Evolutionary conservation across 164 flowering plant genomes (phyloP).

Genomic region (Chimonanthus salicifolius): DNA sequence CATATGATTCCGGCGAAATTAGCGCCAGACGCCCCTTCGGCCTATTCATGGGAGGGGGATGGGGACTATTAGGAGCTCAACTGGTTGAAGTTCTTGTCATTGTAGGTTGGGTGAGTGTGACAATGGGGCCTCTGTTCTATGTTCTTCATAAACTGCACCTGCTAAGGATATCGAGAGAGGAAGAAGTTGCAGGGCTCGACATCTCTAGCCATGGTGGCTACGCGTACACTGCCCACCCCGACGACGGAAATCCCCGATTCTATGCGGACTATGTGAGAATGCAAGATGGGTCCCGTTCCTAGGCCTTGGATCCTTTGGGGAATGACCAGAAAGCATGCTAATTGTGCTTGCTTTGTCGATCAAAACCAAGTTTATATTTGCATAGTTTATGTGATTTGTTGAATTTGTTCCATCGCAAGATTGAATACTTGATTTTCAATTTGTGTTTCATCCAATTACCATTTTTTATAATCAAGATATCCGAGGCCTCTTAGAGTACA

Average conservation of each 20-base stretch:
- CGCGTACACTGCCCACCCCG: conserved; percentile 40
- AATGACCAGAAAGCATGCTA: neutral
- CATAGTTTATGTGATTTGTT: too few relatives aligned
- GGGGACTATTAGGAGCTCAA: conserved; percentile 57
- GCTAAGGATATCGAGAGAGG: conserved; percentile 47
- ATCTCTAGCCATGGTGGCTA: conserved; percentile 71
- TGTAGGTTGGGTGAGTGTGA: conserved; percentile 60
- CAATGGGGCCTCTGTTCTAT: conserved; percentile 71
- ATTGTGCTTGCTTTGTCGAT: too few relatives aligned
- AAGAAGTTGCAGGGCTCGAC: conserved; percentile 69
- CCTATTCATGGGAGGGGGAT: conserved; percentile 69
- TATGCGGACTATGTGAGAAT: conserved; percentile 41
- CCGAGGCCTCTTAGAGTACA: too few relatives aligned
- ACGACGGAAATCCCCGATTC: conserved; percentile 37
- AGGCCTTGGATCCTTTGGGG: neutral
- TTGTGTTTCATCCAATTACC: too few relatives aligned
- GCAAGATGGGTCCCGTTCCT: conserved; percentile 10
- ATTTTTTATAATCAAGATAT: too few relatives aligned
- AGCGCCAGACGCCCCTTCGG: conserved; percentile 45
- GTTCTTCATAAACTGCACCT: conserved; percentile 42
- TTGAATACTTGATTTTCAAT: too few relatives aligned
- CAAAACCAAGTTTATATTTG: neutral
- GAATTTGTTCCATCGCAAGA: too few relatives aligned
- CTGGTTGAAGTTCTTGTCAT: conserved; percentile 45
- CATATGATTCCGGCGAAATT: conserved; percentile 31